Evolutionary conservation across 1,284 basidiomycete species (phyloP).

Genomic region (Trametes sp.): DNA sequence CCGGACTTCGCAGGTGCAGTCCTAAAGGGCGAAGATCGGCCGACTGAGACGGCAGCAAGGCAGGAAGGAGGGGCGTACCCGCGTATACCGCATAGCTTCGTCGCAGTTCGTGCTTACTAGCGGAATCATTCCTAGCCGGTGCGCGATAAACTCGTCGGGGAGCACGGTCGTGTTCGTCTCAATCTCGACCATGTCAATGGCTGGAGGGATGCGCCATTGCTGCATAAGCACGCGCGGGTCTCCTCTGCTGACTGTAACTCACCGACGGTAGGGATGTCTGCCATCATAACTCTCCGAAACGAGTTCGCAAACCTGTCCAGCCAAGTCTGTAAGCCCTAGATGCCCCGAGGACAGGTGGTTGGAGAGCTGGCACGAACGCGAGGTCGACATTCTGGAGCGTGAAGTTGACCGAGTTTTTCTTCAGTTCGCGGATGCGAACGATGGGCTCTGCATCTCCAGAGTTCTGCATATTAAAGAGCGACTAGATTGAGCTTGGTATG

Average conservation of each 20-base stretch:
- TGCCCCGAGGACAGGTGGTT: background rate
- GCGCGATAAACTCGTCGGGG: slow-evolving; percentile 97
- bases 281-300: slow-evolving; percentile 89
- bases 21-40: slow-evolving; percentile 54
- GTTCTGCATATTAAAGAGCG: slow-evolving; percentile 2
- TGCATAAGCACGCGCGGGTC: background rate
- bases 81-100: slow-evolving; percentile 83
- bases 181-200: slow-evolving; percentile 97
- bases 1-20: slow-evolving; percentile 83
- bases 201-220: slow-evolving; percentile 49
- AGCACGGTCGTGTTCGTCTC: slow-evolving; percentile 92
- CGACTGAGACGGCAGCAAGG: background rate
- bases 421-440: slow-evolving; percentile 81
- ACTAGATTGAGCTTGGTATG: background rate
- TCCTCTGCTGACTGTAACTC: slow-evolving; percentile 41
- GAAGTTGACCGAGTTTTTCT: slow-evolving; percentile 86
- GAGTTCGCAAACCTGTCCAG: slow-evolving; percentile 84
- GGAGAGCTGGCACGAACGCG: slow-evolving; percentile 59
- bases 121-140: slow-evolving; percentile 95
- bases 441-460: slow-evolving; percentile 54
- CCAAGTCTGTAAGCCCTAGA: slow-evolving; percentile 28
- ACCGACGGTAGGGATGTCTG: slow-evolving; percentile 95
- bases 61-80: slow-evolving; percentile 55
- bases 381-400: slow-evolving; percentile 93
- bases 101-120: slow-evolving; percentile 87